Evolutionary conservation across 768 basidiomycete species (phyloP).

Genomic region (Leccinum boreale): DNA sequence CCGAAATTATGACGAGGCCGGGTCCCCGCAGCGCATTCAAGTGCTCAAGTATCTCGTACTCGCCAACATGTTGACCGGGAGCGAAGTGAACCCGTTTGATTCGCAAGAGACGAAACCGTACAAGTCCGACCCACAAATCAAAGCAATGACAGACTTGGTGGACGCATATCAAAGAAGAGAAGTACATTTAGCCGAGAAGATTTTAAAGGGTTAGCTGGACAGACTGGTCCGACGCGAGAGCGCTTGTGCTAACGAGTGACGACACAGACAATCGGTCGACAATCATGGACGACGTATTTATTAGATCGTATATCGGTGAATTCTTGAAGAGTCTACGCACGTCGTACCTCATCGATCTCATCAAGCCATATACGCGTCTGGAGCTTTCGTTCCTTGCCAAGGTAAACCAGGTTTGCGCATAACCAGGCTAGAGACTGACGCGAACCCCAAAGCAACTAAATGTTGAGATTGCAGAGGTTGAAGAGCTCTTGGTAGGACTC

Average conservation of each 20-base stretch:
- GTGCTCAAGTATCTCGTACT: constrained; percentile 98
- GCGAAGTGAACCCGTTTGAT: constrained; percentile 98
- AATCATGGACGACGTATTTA: constrained; percentile 96
- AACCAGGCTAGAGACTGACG: background rate
- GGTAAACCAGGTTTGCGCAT: constrained; percentile 39
- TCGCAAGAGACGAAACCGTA: constrained; percentile 99
- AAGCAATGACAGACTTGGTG: constrained; percentile 96
- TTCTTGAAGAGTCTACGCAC: constrained; percentile 91
- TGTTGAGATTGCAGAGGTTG: constrained; percentile 87
- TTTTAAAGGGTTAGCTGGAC: constrained; percentile 65
- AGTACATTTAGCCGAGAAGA: constrained; percentile 96
- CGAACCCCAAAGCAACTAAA: constrained; percentile 81
- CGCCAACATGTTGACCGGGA: constrained; percentile 97
- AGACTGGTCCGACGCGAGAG: background rate
- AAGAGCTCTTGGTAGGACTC: constrained; percentile 88
- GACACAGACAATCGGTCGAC: constrained; percentile 83
- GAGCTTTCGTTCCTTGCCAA: constrained; percentile 92
- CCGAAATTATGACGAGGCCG: constrained; percentile 97
- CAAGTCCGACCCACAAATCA: constrained; percentile 94
- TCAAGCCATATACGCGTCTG: constrained; percentile 94
- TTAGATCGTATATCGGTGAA: constrained; percentile 94
- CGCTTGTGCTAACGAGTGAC: background rate
- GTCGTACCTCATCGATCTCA: constrained; percentile 95
- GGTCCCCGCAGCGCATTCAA: constrained; percentile 94
- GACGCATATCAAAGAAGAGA: constrained; percentile 95